These are phyloP conservation scores for Fusarium sp. DNA, from an alignment of 2,329 filamentous ascomycete genomes.

Conservation along the genomic window DNA sequence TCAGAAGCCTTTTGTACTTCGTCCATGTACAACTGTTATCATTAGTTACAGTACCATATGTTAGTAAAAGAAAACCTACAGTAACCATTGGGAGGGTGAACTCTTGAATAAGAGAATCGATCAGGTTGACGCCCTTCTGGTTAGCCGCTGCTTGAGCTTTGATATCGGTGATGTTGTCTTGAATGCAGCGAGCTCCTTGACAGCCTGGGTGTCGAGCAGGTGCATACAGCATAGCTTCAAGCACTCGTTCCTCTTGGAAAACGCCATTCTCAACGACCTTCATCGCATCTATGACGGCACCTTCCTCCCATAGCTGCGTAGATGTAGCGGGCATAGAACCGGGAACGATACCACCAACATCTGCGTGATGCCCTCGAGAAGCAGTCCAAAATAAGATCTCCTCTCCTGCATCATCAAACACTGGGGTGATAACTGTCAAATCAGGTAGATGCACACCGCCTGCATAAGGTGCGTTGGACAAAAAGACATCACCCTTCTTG, in stretches of 20 bases:
- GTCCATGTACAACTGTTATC: constrained; percentile 87
- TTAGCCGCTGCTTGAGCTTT: constrained; percentile 89
- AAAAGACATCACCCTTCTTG: constrained; percentile 83
- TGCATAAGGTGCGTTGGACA: constrained; percentile 86
- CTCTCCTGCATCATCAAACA: constrained; percentile 74
- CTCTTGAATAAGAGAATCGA: constrained; percentile 80
- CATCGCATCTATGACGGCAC: constrained; percentile 73
- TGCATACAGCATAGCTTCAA: constrained; percentile 78
- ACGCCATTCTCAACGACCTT: constrained; percentile 81
- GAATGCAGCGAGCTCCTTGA: constrained; percentile 81
- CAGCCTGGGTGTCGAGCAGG: constrained; percentile 82
- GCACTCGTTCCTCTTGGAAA: constrained; percentile 84
- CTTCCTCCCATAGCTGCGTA: constrained; percentile 73
- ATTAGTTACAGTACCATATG: constrained; percentile 83
- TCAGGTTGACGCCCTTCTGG: constrained; percentile 85
- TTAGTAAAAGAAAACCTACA: constrained; percentile 72
- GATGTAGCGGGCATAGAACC: constrained; percentile 86
- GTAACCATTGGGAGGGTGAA: constrained; percentile 62
- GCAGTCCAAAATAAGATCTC: constrained; percentile 87
- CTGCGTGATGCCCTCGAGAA: constrained; percentile 83
- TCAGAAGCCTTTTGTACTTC: constrained; percentile 86
- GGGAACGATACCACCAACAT: constrained; percentile 85
- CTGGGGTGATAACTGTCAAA: constrained; percentile 84
- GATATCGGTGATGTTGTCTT: constrained; percentile 85
- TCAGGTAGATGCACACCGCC: constrained; percentile 87